Evolutionary conservation across 139 green algal species (phyloP), one percentile per base, ranked within the genome.

Genomic region (Diplosphaera chodatii): DNA sequence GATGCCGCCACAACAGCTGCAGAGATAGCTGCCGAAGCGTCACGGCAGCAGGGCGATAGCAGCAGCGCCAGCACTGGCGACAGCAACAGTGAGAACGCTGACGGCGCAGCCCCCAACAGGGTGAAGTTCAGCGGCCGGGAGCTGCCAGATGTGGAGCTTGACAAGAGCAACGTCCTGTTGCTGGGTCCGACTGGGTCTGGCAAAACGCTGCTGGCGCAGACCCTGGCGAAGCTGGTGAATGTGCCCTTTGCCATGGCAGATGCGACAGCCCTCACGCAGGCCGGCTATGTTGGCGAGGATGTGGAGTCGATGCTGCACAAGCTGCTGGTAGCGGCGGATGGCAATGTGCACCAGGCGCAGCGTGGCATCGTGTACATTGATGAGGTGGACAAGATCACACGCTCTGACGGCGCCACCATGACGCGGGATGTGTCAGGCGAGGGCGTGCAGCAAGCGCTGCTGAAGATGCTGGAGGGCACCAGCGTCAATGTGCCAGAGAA

Each of bases 261-360:
- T 77, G 94, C 94, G 41, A 99, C 94, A n/a, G 96, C 92, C 3
- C 82, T 99, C 6, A 99, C 94, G 0, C 90, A 93, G 81, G 94
- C 94, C 15, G 94, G 94, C 3, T 99, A 99, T 76, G 94, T 99
- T 34, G 94, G 94, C 1, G 94, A 99, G 64, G 94, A 99, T 68
- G 94, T 98, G 68, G 94, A 99, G 81, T 90, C 77, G 64, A 90
- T 99, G 34, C 84, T 99, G 40, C 91, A 91, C 83, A 98, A 98
- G 87, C 89, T 99, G 71, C 83, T 96, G 80, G 83, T 91, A 77
- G 83, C 77, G 22, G 82, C 84, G 41, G 84, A 88, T 67, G 90
- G 85, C 71, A 85, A 97, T 74, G 67, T 96, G 16, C 55, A 75
- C 4, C 76, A 80, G 23, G 89, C 93, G 10, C 84, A 97, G 82